These are phyloP conservation scores for Solanum gracilifrons DNA, from an alignment of 257 asterid genomes.

Conservation along the genomic window DNA sequence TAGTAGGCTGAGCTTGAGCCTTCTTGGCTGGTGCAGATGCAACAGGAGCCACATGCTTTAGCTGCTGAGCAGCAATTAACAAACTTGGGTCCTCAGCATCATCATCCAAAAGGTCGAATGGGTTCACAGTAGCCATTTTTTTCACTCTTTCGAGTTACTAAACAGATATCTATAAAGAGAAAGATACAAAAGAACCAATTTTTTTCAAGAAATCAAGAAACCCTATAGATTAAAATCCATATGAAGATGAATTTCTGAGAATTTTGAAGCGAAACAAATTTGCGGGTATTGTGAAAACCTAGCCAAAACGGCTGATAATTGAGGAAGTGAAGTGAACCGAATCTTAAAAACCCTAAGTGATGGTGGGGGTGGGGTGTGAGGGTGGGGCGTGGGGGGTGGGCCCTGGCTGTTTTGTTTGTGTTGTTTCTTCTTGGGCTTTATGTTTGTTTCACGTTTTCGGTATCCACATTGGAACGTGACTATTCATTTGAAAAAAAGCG, in stretches of 20 bases:
- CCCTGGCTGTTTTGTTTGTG: not conserved
- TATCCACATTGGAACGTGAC: too few species aligned
- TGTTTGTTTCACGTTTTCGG: too few species aligned
- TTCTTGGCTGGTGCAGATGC: constrained; percentile 18
- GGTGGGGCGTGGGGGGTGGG: not conserved
- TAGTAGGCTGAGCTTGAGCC: constrained; percentile 3
- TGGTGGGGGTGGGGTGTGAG: not conserved
- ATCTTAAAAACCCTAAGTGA: constrained; percentile 23
- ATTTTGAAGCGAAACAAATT: not conserved
- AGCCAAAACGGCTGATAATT: constrained; percentile 25
- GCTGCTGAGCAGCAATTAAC: constrained; percentile 41
- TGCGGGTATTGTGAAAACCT: constrained; percentile 5
- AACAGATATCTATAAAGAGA: not conserved
- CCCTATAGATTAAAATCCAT: constrained; percentile 25
- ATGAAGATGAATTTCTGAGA: not conserved
- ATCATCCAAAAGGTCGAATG: constrained; percentile 51
- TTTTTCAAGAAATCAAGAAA: not conserved
- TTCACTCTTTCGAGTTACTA: not conserved
- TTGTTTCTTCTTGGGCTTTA: not conserved
- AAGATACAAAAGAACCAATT: constrained; percentile 3
- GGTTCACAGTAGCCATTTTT: constrained; percentile 45
- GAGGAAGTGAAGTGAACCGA: not conserved
- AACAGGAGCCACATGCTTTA: constrained; percentile 5
- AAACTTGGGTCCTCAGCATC: constrained; percentile 53
- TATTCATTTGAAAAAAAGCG: too few species aligned